Evolutionary conservation across 1,284 basidiomycete species (phyloP), one percentile per base, ranked within the genome.

Genomic region (Cutaneotrichosporon sp.): DNA sequence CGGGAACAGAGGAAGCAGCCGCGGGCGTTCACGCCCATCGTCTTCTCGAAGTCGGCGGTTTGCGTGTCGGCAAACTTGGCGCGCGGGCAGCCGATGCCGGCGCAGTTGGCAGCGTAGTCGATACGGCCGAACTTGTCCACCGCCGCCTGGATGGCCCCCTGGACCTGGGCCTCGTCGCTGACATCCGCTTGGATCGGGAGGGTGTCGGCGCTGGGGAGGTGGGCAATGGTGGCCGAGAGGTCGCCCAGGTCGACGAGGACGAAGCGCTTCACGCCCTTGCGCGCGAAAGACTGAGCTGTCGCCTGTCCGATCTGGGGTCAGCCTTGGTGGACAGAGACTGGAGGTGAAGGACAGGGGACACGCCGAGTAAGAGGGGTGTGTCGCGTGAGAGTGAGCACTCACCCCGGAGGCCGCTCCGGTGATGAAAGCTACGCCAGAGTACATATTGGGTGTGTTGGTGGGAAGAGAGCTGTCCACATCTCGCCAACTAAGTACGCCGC

Each of bases 61-160:
- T 53, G 22, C 2, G 51, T 34, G 34, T 53, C 51, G 6, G 34
- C n/a, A 18, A 53, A 38, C 33, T 25, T 53, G 24, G 47, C 31
- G 51, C 51, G 51, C 51, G 51, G 10, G 22, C 42, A 34, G 14
- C 25, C 13, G 10, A 62, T 36, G 3, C 73, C 72, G 1, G 73
- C 73, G 49, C 66, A 68, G 55, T 75, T 75, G 20, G 71, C 69
- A 22, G 66, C 69, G 49, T 75, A 73, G 63, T 73, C 72, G 25
- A 75, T 38, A 16, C 70, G 64, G n/a, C 73, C 73, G 36, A 70
- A 75, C 33, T 51, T 53, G 16, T 54, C 36, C 0, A 63, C 59
- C 1, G 63, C 56, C 9, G 22, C 13, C 14, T 25, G 2, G 11
- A 69, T 31, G 20, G 63, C 36, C 14, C 34, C 31, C 22, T 60